phyloP scores from a whole-genome alignment of 345 rosid genomes.

The Geranium rotundifolium region DNA sequence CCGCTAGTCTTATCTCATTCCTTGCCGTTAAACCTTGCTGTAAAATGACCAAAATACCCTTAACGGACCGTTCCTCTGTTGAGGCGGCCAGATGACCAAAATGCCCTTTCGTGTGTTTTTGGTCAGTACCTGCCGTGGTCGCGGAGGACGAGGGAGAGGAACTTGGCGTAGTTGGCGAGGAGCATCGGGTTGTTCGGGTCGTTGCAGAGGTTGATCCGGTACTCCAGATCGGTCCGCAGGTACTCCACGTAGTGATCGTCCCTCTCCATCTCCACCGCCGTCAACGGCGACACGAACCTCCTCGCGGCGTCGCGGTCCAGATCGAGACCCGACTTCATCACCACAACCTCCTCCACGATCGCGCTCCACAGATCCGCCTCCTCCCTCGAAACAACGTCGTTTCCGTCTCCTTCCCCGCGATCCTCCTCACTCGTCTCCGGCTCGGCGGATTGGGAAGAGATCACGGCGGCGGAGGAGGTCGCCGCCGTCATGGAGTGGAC shows the following conservation, averaged over 20 bases:
- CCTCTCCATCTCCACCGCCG: slow-evolving; percentile 27
- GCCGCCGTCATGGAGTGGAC: slow-evolving; percentile 44
- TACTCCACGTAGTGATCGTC: slow-evolving; percentile 31
- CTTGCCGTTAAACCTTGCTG: too few species aligned
- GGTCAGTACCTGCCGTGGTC: slow-evolving; percentile 59
- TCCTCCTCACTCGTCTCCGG: neutral
- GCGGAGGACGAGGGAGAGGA: slow-evolving; percentile 37
- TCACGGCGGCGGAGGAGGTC: slow-evolving; percentile 7
- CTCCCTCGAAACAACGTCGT: slow-evolving; percentile 3
- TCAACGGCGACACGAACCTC: slow-evolving; percentile 27
- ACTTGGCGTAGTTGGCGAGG: slow-evolving; percentile 63
- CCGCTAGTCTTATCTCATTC: too few species aligned
- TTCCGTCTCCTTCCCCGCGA: neutral
- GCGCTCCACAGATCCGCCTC: slow-evolving; percentile 44
- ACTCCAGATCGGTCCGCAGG: slow-evolving; percentile 38
- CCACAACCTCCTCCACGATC: slow-evolving; percentile 36
- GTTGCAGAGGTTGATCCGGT: slow-evolving; percentile 41
- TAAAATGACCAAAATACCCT: too few species aligned
- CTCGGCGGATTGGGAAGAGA: neutral
- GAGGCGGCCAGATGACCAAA: too few species aligned
- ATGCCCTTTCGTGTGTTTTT: too few species aligned
- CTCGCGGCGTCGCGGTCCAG: slow-evolving; percentile 27
- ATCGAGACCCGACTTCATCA: slow-evolving; percentile 17
- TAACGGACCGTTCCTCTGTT: too few species aligned
- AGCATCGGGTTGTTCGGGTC: slow-evolving; percentile 55